Evolutionary conservation across 2,329 filamentous ascomycete genomes (phyloP), one percentile per base, ranked within the genome.

Genomic region (Sporothrix humicola): DNA sequence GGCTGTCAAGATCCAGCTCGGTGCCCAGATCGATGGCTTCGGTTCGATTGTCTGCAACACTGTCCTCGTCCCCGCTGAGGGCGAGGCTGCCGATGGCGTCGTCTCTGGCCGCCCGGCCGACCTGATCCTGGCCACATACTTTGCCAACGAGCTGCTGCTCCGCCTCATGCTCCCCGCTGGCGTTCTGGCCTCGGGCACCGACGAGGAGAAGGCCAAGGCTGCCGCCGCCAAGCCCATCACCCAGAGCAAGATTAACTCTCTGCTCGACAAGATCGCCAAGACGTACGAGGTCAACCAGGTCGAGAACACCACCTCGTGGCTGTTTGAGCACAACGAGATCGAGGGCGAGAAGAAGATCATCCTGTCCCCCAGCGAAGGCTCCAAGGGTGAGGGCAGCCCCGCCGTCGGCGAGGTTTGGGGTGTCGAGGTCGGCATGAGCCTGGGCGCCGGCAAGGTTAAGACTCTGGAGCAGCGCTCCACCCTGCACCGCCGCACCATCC

Each of bases 261-360:
- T 98, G 76, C 86, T 99, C 69, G 94, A 98, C 84, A 98, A 96
- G 88, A 89, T 98, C 63, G 93, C 91, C 81, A 94, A 97, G 86
- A 88, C 89, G 78, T 99, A 97, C 84, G 95, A 93, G 75, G 95
- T 93, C 87, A 97, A 91, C 82, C 85, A 98, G 37, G 94, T 99
- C 73, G 96, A 99, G 89, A 97, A 95, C 88, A 99, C 96, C 76
- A 99, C 96, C 59, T 97, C 93, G 80, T 99, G 96, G 95, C 85
- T 94, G 75, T 98, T 99, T 82, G 94, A 94, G 81, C 93, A 93
- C 82, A 97, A 98, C 84, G 96, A 99, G 84, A 98, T 99, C 77
- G 96, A 99, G 86, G 93, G 93, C 79, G 82, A 92, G 87, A 98
- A 98, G 91, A 98, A 98, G 90, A 97, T 99, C 80, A 96, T 99